A percentile compares a stretch with the other conserved stretches of the same genome.
Conservation (phyloP, 768 basidiomycete species). For the Rhizopogon vinicolor region DNA sequence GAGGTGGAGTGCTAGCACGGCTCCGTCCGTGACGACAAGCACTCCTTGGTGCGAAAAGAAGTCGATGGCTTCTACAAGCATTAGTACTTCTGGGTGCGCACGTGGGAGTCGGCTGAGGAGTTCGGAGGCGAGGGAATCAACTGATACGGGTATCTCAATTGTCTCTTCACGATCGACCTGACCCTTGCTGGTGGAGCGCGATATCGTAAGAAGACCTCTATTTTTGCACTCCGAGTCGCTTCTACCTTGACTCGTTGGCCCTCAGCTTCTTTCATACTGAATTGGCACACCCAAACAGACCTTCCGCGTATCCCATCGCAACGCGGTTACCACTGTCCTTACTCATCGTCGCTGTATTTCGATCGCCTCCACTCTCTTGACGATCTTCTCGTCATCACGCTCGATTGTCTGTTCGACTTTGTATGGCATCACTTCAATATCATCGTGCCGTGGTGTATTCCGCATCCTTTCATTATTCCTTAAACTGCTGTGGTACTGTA, state of each 20-base stretch:
- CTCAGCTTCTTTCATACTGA: background rate
- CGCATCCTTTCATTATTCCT: background rate
- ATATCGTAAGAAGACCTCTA: background rate
- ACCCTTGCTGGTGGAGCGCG: background rate
- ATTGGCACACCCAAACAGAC: too few relatives aligned
- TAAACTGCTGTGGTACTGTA: background rate
- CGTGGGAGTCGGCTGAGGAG: background rate
- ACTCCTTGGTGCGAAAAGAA: background rate
- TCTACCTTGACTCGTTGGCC: background rate
- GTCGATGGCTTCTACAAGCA: background rate
- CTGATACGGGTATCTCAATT: background rate
- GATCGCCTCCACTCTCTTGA: background rate
- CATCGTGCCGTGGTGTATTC: background rate
- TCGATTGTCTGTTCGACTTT: background rate
- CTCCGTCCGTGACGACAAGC: conserved; percentile 14
- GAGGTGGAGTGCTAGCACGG: conserved; percentile 28
- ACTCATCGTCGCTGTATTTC: background rate
- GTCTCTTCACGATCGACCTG: background rate
- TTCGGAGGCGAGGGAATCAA: background rate
- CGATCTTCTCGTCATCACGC: background rate
- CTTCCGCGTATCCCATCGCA: background rate
- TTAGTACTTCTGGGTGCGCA: background rate
- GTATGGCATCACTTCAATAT: background rate
- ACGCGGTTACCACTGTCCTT: background rate
- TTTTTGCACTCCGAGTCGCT: background rate